phyloP scores from a whole-genome alignment of 2,329 filamentous ascomycete genomes.

The Cladophialophora exuberans region DNA sequence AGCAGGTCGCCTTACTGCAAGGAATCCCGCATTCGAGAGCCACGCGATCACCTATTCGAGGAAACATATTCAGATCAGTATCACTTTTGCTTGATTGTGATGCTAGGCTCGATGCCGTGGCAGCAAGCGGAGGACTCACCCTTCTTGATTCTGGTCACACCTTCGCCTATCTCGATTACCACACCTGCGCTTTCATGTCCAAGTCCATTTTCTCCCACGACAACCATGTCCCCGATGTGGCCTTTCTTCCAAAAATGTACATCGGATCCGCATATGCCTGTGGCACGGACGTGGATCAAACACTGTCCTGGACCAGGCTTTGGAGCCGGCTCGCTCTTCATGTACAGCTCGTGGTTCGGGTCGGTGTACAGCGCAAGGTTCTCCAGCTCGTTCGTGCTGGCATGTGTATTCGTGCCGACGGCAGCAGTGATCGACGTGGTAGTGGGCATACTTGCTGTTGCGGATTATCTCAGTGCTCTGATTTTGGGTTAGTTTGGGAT shows the following conservation, averaged over 20 bases:
- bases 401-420: no score
- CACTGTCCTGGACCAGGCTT: background rate
- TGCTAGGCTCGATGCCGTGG: no score
- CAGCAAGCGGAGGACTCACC: no score
- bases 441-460: no score
- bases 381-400: background rate
- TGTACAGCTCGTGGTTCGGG: background rate
- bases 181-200: background rate
- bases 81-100: no score
- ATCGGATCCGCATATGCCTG: background rate
- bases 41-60: background rate
- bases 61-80: no score
- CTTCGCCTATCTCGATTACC: background rate
- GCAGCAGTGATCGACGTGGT: no score
- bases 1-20: background rate
- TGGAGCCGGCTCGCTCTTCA: background rate
- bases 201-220: background rate
- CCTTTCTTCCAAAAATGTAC: background rate
- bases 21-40: background rate
- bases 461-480: no score
- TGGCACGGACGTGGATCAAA: background rate
- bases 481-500: no score
- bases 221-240: background rate
- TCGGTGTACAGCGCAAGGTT: background rate
- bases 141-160: background rate